Base-by-base conservation (phyloP, 306 rosid species). In the Morella rubra region DNA sequence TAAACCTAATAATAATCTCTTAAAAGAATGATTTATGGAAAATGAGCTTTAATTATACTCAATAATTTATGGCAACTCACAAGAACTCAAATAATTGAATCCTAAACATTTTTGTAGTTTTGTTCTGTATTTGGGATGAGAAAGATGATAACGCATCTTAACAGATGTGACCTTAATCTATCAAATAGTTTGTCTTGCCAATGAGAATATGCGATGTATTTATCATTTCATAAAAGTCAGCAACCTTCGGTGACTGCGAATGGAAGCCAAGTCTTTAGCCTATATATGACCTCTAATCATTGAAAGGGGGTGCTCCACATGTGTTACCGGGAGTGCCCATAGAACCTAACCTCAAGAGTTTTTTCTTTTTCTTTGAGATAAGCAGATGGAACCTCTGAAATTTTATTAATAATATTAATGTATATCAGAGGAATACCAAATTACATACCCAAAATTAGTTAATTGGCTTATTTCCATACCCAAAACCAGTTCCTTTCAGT, bases 281-380 rank as follows among this genome's bases (percentile, higher is more conserved):
- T 67, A 55, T 61, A 79, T 53, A 46, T 55, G 64, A n/a, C 75
- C 18, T 16, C 69, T 64, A 42, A 65, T 65, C 15, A 72, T 76
- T 15, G 69, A 41, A 74, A 62, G 72, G 46, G 46, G 59, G 84
- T 79, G 82, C 82, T 73, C 72, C 37, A 37, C 64, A 61, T 73
- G 51, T 53, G 27, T 69, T 16, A 40, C 27, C 6, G 73, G 81
- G 61, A 59, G 69, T 76, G 79, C 78, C 53, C 79, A 62, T 62
- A 84, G 15, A 49, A 49, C 76, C 81, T 37, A 1, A 41, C 58
- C 53, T 80, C 46, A 52, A 73, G 14, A 12, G 4, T 12, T 49
- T 49, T 47, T 47, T 47, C 0, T 47, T 47, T 47, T 32, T 32
- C 37, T 32, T 32, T 32, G 37, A 3, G 37, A 32, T 3, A 32